Evolutionary conservation across 2,329 filamentous ascomycete genomes (phyloP), one percentile per base, ranked within the genome.

Genomic region (Byssothecium circinans): DNA sequence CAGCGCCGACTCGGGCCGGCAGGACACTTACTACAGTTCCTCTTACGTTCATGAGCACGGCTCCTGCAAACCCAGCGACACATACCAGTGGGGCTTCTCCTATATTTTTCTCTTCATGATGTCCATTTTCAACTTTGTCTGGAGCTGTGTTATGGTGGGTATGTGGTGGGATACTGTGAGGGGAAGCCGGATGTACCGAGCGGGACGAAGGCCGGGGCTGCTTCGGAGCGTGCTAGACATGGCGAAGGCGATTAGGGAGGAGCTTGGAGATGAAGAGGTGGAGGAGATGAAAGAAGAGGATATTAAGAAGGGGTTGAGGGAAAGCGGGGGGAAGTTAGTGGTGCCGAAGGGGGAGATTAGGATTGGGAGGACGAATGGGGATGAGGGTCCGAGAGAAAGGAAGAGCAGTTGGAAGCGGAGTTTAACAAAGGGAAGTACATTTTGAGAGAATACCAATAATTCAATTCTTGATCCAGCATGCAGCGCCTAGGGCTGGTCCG

Each of bases 81-180:
- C 57, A 8, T 68, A 68, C 39, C 64, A 67, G 40, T 68, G 65
- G 65, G 64, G 65, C 1, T 68, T 68, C 43, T 68, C 65, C 0
- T 68, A 69, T 48, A 67, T 68, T 8, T 69, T 69, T 45, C 50
- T 69, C 7, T 67, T 68, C 52, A 66, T 66, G 63, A 51, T 69
- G 0, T 58, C 57, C 8, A 68, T 67, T 4, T 67, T 67, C 50
- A 65, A 67, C 35, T 69, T 65, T 40, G 36, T 68, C 19, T 69
- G 65, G 64, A 45, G 50, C 7, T 61, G 58, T 15, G 66, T 66
- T n/a, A 64, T 66, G 61, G 55, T 62, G 1, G 58, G 59, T 4
- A 67, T 68, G 62, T 69, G 65, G 65, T 37, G 64, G 1, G 65
- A 69, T 38, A 65, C 62, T 10, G 41, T 47, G n/a, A 49, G 57